Conservation (phyloP, 768 basidiomycete genomes). For the Podaxis sp. region DNA sequence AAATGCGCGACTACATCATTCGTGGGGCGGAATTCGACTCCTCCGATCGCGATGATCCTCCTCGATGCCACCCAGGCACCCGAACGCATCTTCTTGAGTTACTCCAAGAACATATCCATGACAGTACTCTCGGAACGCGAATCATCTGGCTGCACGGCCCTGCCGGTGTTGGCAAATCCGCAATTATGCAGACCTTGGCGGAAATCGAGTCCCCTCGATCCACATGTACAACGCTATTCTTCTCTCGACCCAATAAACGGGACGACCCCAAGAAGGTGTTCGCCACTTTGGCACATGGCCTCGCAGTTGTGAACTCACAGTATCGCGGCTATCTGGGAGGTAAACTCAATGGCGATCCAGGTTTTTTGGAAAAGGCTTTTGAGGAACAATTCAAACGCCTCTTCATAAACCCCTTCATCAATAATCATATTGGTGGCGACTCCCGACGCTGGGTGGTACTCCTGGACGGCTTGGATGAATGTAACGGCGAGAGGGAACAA, state of each 20-base stretch:
- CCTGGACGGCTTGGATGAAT: neutral
- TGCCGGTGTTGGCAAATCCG: conserved; percentile 12
- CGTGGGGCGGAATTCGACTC: neutral
- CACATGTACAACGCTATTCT: neutral
- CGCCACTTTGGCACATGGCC: no score
- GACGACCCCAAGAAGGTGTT: neutral
- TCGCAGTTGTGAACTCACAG: neutral
- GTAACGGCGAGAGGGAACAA: neutral
- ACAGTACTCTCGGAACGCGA: neutral
- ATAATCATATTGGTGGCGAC: neutral
- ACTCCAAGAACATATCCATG: neutral
- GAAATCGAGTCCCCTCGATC: neutral
- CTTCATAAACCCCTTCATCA: neutral
- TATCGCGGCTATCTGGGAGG: neutral
- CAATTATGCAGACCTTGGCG: conserved; percentile 4
- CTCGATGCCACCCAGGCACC: neutral
- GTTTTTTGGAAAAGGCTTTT: neutral
- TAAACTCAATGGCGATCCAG: neutral
- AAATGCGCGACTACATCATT: neutral
- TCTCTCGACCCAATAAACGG: neutral
- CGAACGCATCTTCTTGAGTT: neutral
- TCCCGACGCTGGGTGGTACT: neutral
- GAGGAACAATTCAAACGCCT: neutral
- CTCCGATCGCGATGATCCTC: neutral
- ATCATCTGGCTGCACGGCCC: conserved; percentile 10